Evolutionary conservation across 148 eudicot species (phyloP).

Genomic region (Persicaria maculosa): DNA sequence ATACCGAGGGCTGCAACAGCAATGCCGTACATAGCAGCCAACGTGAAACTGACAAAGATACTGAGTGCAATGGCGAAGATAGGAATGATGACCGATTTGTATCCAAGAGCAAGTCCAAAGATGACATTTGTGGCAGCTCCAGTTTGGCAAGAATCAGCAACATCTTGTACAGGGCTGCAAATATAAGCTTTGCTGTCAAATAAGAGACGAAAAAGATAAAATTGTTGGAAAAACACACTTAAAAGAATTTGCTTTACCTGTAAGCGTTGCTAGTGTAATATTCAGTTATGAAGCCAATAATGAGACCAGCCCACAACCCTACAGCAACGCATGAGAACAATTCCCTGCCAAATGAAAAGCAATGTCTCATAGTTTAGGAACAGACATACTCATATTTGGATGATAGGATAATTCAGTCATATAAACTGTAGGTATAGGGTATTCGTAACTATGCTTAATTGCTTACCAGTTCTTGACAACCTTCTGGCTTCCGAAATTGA

Average conservation of each 20-base stretch:
- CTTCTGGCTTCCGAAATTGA: constrained; percentile 75
- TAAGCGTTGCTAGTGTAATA: constrained; percentile 92
- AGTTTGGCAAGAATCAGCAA: constrained; percentile 89
- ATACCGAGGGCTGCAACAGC: constrained; percentile 92
- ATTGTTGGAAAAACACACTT: background rate
- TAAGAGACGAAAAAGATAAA: background rate
- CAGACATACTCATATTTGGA: too few relatives aligned
- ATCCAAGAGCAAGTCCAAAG: constrained; percentile 84
- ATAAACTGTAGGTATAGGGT: too few relatives aligned
- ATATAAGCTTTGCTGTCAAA: background rate
- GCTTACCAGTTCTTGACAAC: constrained; percentile 75
- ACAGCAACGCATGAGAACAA: constrained; percentile 75
- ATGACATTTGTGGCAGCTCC: constrained; percentile 95
- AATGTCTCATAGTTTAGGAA: background rate
- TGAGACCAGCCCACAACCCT: constrained; percentile 93
- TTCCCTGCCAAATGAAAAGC: constrained; percentile 43
- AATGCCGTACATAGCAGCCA: constrained; percentile 93
- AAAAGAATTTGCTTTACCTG: constrained; percentile 32
- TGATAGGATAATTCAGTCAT: too few relatives aligned
- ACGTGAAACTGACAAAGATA: constrained; percentile 74
- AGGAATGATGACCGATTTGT: constrained; percentile 84
- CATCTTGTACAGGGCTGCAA: constrained; percentile 92
- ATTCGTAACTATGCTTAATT: background rate
- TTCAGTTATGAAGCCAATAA: constrained; percentile 86
- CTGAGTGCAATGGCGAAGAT: constrained; percentile 82